Evolutionary conservation across 148 eudicot genomes (phyloP).

Genomic region (Persicaria tinctoria): DNA sequence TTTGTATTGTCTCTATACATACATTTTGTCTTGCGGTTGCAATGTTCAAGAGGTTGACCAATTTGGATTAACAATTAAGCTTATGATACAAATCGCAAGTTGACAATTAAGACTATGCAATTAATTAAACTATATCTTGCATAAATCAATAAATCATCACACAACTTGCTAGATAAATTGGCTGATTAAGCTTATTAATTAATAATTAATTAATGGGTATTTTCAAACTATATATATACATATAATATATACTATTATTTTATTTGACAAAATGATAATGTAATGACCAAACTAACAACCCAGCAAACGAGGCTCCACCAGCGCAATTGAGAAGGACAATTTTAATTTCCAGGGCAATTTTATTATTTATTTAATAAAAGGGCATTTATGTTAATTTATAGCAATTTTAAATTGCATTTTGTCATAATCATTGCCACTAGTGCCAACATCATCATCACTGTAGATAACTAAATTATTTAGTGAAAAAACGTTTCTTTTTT

Average conservation of each 20-base stretch:
- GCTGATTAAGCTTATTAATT: neutral
- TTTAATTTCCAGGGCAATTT: neutral
- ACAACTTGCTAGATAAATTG: neutral
- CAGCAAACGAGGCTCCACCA: neutral
- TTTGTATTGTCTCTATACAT: too few species aligned
- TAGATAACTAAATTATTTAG: neutral
- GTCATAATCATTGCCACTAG: neutral
- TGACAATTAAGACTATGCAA: neutral
- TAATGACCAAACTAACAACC: neutral
- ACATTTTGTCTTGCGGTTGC: too few species aligned
- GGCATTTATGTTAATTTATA: neutral
- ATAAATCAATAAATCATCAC: neutral
- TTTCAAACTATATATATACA: neutral
- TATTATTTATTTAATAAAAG: neutral
- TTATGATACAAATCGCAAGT: neutral
- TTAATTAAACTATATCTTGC: neutral
- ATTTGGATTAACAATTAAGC: neutral
- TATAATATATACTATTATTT: neutral
- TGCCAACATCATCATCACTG: constrained; percentile 6
- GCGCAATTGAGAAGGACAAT: neutral
- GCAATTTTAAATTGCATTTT: neutral
- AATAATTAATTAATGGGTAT: too few species aligned
- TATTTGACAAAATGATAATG: neutral
- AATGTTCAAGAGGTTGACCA: neutral
- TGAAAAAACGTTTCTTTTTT: too few species aligned